Evolutionary conservation across 257 asterid species (phyloP), one percentile per base, ranked within the genome.

Genomic region (Ophiorrhiza pumila): DNA sequence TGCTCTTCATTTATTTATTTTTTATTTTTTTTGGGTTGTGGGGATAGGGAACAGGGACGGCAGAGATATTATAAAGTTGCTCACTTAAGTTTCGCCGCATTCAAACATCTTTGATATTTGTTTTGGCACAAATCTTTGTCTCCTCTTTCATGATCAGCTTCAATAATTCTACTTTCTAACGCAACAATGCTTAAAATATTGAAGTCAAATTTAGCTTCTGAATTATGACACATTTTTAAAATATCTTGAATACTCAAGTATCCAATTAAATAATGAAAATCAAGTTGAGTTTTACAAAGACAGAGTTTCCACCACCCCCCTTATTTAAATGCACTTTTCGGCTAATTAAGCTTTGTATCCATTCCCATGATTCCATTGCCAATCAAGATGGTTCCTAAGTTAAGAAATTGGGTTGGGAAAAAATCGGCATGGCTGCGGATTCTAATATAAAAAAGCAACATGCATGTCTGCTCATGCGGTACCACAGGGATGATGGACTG

Each of bases 271-370:
- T 17, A 2, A 63, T 22, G 32, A 55, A 55, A 22, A 1, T 11
- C 29, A 55, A 45, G 14, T n/a, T n/a, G n/a, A n/a, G n/a, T n/a
- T n/a, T n/a, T n/a, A n/a, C n/a, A n/a, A n/a, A n/a, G n/a, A n/a
- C n/a, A n/a, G n/a, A n/a, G n/a, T n/a, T n/a, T n/a, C n/a, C n/a
- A n/a, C n/a, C n/a, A n/a, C n/a, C n/a, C n/a, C n/a, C n/a, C n/a
- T n/a, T n/a, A n/a, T 59, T 20, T 3, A 58, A 12, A 14, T 18
- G 29, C 23, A 31, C 42, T 59, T 59, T 27, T 59, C n/a, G 43
- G 66, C 43, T 60, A n/a, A 32, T 25, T n/a, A n/a, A n/a, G n/a
- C n/a, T 60, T 32, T 32, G 66, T 60, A n/a, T n/a, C n/a, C n/a
- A n/a, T n/a, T n/a, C n/a, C n/a, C n/a, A n/a, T n/a, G n/a, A n/a